Conservation (phyloP, 2,329 filamentous ascomycete species). For the Clarireedia homoeocarpa region DNA sequence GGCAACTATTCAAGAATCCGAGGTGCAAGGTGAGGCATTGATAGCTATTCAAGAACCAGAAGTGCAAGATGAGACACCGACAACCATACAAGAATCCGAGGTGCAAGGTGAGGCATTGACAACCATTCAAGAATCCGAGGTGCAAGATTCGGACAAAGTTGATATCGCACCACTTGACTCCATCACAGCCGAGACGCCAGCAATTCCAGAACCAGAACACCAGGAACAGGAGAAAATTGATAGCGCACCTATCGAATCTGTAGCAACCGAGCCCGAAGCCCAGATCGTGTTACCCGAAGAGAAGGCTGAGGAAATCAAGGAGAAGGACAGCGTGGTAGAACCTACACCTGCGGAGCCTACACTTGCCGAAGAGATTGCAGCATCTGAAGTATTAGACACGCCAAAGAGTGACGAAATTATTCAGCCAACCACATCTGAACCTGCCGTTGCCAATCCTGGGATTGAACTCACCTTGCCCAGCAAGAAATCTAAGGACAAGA, state of each 20-base stretch:
- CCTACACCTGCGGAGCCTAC: not conserved
- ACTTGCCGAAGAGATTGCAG: not conserved
- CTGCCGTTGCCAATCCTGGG: not conserved
- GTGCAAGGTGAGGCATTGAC: too few relatives aligned
- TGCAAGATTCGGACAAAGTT: too few relatives aligned
- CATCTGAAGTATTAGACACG: not conserved
- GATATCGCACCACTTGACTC: too few relatives aligned
- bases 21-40: too few relatives aligned
- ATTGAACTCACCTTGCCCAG: not conserved
- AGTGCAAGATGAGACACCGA: too few relatives aligned
- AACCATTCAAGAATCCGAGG: too few relatives aligned
- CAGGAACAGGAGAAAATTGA: not conserved
- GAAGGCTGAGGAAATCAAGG: not conserved
- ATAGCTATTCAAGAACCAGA: too few relatives aligned
- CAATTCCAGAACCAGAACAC: not conserved
- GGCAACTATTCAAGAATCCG: too few relatives aligned
- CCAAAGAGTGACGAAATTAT: not conserved
- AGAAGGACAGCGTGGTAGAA: too few relatives aligned
- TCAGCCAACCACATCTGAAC: not conserved
- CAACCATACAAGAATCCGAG: too few relatives aligned
- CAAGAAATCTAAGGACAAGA: slow-evolving; percentile 23
- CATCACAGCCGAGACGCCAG: too few relatives aligned
- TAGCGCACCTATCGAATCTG: not conserved
- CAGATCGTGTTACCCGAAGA: not conserved
- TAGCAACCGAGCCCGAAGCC: not conserved